These are phyloP conservation scores for Physcia stellaris DNA, from an alignment of 495 filamentous ascomycete genomes.

Conservation along the genomic window DNA sequence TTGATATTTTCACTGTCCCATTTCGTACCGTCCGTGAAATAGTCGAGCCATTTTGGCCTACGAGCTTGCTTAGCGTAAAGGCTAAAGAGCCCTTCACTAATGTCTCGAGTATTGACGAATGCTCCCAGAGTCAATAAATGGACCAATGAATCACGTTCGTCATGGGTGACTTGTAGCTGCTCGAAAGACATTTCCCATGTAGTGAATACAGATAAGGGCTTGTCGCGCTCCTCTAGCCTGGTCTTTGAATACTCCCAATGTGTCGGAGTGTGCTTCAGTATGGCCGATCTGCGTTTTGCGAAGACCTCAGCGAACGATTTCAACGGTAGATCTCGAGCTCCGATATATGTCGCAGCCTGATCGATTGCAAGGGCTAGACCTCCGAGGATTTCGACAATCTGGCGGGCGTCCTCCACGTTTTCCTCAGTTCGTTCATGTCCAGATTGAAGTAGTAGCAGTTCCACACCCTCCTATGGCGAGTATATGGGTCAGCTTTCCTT, in stretches of 20 bases:
- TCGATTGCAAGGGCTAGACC: conserved; percentile 20
- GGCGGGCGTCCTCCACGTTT: conserved; percentile 7
- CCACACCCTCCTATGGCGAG: conserved; percentile 14
- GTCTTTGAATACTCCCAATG: conserved; percentile 15
- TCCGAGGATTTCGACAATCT: conserved; percentile 16
- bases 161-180: conserved; percentile 7
- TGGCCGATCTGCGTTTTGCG: conserved; percentile 13
- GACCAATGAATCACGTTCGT: conserved; percentile 2
- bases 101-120: conserved; percentile 13
- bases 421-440: conserved; percentile 1
- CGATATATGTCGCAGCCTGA: conserved; percentile 21
- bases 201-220: conserved; percentile 18
- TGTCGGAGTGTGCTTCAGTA: conserved; percentile 15
- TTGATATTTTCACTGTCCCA: not conserved
- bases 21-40: not conserved
- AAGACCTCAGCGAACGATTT: conserved; percentile 13
- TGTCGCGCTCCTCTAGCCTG: conserved; percentile 6
- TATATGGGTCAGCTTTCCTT: too few species aligned
- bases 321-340: conserved; percentile 7
- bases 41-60: not conserved
- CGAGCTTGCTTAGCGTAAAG: not conserved
- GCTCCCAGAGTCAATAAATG: conserved; percentile 15
- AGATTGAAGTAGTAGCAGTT: conserved; percentile 15
- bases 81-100: conserved; percentile 11
- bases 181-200: conserved; percentile 23